Evolutionary conservation across 768 basidiomycete genomes (phyloP), one percentile per base, ranked within the genome.

Genomic region (Kwoniella mangroviensis): DNA sequence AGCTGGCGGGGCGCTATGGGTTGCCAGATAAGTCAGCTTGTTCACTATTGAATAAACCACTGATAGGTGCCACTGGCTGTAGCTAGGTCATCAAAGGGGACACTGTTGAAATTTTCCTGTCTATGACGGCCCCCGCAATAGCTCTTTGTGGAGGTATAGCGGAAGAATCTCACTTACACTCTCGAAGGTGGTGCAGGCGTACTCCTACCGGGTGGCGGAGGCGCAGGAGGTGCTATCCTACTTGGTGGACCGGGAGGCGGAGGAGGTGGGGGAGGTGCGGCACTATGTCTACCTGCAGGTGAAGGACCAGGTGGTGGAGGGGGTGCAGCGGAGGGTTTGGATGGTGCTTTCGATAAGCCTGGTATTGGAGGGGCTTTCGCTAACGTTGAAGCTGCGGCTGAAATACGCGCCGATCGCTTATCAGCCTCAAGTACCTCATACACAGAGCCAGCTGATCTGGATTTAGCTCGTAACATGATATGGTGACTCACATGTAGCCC

Each of bases 371-470:
- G 73, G 19, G 74, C 67, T 73, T 73, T 74, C 4, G 75, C 74
- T 6, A 75, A 43, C 10, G 90, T 56, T 91, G 85, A 6, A 85
- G 83, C 1, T 90, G 92, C 15, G 90, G 89, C 80, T 87, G 91
- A 7, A 87, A 19, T 1, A 42, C 45, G 15, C 21, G n/a, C 0
- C 0, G 41, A 45, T 26, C 4, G 10, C 12, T 55, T n/a, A 22
- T 55, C 24, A 21, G 19, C 54, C 22, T 21, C 2, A n/a, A 55
- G n/a, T 13, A 55, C 13, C 12, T 26, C 12, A 34, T 34, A 34
- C 34, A 34, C 34, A 5, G 9, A 1, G 1, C 34, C 34, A 43
- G 24, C 40, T 55, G 12, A 21, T 26, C 1, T 1, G 0, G 54
- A n/a, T 13, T 7, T 15, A n/a, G n/a, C n/a, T n/a, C n/a, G n/a